Percentiles rank a stretch among this genome's conserved stretches.
These are phyloP conservation scores for Antitrichia curtipendula DNA, from an alignment of 225 moss, liverwort and hornwort genomes.

Conservation along the genomic window DNA sequence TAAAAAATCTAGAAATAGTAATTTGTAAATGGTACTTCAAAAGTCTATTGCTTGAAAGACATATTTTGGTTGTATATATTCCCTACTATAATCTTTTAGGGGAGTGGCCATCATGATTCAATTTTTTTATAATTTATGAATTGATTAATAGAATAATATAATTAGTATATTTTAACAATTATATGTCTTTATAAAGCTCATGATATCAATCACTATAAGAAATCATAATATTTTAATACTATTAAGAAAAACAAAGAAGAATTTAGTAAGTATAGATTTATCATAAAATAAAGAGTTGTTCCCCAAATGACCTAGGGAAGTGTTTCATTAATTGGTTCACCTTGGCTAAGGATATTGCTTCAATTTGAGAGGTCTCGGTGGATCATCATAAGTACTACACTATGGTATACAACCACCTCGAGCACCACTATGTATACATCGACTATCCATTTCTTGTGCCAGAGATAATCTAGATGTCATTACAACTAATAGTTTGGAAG, in stretches of 20 bases:
- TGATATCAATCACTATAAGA: not conserved
- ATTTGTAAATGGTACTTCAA: not conserved
- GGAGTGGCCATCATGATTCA: too few relatives aligned
- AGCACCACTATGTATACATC: rapidly evolving
- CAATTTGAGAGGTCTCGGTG: not conserved
- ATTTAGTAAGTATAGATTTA: not conserved
- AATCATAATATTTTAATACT: not conserved
- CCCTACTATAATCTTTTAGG: rapidly evolving
- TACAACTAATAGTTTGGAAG: not conserved
- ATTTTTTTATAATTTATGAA: not conserved
- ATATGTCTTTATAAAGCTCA: not conserved
- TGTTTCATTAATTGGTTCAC: not conserved
- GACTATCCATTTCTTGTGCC: not conserved
- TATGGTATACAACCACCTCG: not conserved
- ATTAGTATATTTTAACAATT: not conserved
- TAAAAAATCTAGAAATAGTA: not conserved
- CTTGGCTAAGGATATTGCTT: not conserved
- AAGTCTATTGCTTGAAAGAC: not conserved
- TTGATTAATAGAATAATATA: not conserved
- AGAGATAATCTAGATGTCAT: not conserved
- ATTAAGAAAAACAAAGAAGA: not conserved
- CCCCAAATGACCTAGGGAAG: not conserved
- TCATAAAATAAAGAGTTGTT: not conserved
- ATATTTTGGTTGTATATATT: not conserved
- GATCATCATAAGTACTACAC: not conserved